Conservation (phyloP, 345 rosid species). For the Citrus mangshanensis region DNA sequence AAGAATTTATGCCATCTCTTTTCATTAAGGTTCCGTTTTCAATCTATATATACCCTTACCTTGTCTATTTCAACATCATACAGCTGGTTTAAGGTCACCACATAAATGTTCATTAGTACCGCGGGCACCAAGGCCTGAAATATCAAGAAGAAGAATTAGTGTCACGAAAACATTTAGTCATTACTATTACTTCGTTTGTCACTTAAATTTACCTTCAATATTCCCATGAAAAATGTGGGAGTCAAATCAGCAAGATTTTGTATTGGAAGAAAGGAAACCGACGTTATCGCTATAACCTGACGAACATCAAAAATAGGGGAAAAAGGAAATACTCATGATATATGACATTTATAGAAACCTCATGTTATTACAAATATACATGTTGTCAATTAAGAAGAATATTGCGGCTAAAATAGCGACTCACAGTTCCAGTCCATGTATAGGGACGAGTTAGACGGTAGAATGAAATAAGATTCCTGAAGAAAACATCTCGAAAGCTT, state of each 20-base stretch:
- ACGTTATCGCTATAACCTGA: conserved; percentile 26
- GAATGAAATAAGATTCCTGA: not conserved
- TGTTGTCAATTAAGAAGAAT: too few relatives aligned
- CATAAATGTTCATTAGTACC: conserved; percentile 27
- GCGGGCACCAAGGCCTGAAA: conserved; percentile 28
- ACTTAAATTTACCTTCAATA: conserved; percentile 19
- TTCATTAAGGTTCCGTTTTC: not conserved
- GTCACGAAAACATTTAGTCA: too few relatives aligned
- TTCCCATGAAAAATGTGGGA: conserved; percentile 8
- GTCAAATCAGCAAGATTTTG: too few relatives aligned
- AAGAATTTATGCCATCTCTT: too few relatives aligned
- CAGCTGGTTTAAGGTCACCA: conserved; percentile 30
- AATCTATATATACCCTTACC: conserved; percentile 7
- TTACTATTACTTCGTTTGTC: not conserved
- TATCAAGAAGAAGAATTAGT: not conserved
- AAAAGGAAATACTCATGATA: not conserved
- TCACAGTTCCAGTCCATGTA: conserved; percentile 30
- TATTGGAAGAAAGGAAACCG: conserved; percentile 29
- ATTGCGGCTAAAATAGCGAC: not conserved
- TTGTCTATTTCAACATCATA: conserved; percentile 33
- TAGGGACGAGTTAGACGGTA: conserved; percentile 30
- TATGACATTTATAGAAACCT: too few relatives aligned
- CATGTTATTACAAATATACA: too few relatives aligned
- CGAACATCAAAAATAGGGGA: not conserved
- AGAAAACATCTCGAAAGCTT: not conserved